Evolutionary conservation across 805 yeast species (phyloP).

Genomic region (Starmerella apis): DNA sequence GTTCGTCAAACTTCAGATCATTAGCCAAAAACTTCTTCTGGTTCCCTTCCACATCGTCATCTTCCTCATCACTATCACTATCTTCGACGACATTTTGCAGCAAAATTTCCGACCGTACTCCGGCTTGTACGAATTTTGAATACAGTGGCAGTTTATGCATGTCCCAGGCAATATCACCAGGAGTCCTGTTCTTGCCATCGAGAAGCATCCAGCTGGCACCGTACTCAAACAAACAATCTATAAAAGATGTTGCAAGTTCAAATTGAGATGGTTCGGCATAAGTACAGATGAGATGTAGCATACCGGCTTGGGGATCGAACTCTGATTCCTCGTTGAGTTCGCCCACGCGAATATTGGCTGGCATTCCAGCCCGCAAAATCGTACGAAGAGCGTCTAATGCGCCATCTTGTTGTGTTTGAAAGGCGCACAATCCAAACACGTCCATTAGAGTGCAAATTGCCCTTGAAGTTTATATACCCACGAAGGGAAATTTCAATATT

Average conservation of each 20-base stretch:
- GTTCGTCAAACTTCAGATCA: slow-evolving; percentile 49
- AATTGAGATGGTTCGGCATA: slow-evolving; percentile 15
- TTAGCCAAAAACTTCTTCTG: slow-evolving; percentile 57
- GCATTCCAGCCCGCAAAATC: slow-evolving; percentile 26
- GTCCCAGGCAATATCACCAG: slow-evolving; percentile 68
- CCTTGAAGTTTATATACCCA: background rate
- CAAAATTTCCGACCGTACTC: slow-evolving; percentile 78
- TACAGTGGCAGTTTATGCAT: slow-evolving; percentile 37
- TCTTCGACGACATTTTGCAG: slow-evolving; percentile 48
- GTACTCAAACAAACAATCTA: slow-evolving; percentile 57
- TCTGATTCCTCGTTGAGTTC: slow-evolving; percentile 22
- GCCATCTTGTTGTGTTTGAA: slow-evolving; percentile 20
- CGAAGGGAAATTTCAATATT: background rate
- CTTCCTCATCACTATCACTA: slow-evolving; percentile 20
- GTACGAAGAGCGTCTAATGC: slow-evolving; percentile 22
- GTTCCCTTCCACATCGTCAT: slow-evolving; percentile 29
- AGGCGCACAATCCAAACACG: slow-evolving; percentile 23
- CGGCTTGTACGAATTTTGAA: slow-evolving; percentile 57
- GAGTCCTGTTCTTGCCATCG: slow-evolving; percentile 62
- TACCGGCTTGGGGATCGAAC: slow-evolving; percentile 20
- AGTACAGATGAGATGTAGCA: slow-evolving; percentile 23
- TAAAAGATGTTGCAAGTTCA: slow-evolving; percentile 35
- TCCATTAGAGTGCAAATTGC: slow-evolving; percentile 14
- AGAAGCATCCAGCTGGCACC: slow-evolving; percentile 90
- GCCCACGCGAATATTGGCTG: slow-evolving; percentile 24